Evolutionary conservation across 352 stramenopile genomes (phyloP).

Genomic region (Pythium myriotylum): DNA sequence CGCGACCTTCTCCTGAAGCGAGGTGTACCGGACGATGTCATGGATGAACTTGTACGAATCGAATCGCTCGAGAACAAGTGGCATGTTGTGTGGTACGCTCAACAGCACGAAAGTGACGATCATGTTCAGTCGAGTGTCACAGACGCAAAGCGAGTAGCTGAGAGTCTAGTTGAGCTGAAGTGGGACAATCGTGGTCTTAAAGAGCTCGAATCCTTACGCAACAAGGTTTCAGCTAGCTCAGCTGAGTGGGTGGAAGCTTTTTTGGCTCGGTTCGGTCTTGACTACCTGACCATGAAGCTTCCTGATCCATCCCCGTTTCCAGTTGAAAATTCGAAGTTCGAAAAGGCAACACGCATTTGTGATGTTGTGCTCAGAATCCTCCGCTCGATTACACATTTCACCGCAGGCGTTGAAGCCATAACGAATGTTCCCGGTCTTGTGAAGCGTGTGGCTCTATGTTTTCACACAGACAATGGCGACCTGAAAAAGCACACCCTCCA

Average conservation of each 20-base stretch:
- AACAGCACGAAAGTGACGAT: conserved; percentile 81
- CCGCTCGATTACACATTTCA: conserved; percentile 78
- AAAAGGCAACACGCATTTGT: conserved; percentile 76
- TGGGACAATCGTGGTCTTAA: conserved; percentile 84
- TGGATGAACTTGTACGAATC: conserved; percentile 85
- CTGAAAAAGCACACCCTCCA: conserved; percentile 85
- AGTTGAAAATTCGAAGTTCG: conserved; percentile 78
- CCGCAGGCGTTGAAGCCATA: conserved; percentile 77
- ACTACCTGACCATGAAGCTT: conserved; percentile 88
- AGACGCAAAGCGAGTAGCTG: conserved; percentile 66
- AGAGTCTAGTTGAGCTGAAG: conserved; percentile 79
- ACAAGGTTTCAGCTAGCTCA: conserved; percentile 70
- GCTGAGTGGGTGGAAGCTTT: conserved; percentile 83
- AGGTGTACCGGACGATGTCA: conserved; percentile 79
- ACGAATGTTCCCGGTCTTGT: conserved; percentile 81
- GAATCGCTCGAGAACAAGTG: conserved; percentile 86
- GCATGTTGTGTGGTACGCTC: conserved; percentile 83
- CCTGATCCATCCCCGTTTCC: conserved; percentile 80
- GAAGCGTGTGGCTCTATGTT: conserved; percentile 79
- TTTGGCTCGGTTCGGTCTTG: conserved; percentile 69
- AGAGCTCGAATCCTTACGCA: conserved; percentile 67
- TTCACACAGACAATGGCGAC: conserved; percentile 83
- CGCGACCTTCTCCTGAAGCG: conserved; percentile 77
- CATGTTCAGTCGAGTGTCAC: conserved; percentile 55
- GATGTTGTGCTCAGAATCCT: conserved; percentile 79